Conservation (phyloP, 805 yeast genomes). For the Kuraishia ogatae region DNA sequence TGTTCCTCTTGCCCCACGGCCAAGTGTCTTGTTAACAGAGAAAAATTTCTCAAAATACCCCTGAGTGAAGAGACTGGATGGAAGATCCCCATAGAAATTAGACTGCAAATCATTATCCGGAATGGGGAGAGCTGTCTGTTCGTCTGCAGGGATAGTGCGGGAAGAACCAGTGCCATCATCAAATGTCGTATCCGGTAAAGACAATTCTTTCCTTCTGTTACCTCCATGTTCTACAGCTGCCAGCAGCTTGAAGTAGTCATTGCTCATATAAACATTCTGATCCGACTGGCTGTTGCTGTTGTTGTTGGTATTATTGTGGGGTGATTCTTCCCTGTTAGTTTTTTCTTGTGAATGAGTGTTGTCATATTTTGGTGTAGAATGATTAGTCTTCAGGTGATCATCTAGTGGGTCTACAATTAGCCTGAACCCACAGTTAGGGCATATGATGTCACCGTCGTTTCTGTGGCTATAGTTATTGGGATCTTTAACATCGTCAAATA, state of each 20-base stretch:
- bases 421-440: background rate
- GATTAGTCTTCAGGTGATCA: no score
- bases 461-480: background rate
- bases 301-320: background rate
- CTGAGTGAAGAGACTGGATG: slow-evolving; percentile 52
- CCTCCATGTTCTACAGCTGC: background rate
- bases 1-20: slow-evolving; percentile 79
- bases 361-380: no score
- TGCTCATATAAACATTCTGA: background rate
- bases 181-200: background rate
- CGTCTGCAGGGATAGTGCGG: background rate
- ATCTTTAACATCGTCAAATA: background rate
- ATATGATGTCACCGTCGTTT: background rate
- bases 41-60: slow-evolving; percentile 78
- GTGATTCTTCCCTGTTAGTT: background rate
- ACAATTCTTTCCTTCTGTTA: background rate
- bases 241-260: slow-evolving; percentile 2
- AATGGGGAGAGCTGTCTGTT: background rate
- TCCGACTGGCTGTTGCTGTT: background rate
- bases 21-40: slow-evolving; percentile 48
- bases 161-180: background rate
- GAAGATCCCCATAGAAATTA: slow-evolving; percentile 1
- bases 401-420: background rate
- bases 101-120: background rate
- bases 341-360: background rate